Evolutionary conservation across 306 rosid species (phyloP).

Genomic region (Fagus sylvatica): DNA sequence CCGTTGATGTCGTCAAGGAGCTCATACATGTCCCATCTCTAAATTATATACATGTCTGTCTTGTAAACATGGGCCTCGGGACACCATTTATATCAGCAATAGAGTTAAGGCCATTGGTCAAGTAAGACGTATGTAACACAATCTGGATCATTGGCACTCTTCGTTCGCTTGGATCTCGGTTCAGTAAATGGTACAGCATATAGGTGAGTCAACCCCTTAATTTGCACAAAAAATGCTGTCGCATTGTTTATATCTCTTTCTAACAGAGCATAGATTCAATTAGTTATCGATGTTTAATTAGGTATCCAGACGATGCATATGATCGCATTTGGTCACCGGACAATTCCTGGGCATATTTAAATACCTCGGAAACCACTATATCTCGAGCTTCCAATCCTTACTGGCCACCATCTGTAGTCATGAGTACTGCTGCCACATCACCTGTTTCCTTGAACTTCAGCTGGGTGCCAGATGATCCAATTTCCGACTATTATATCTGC

Average conservation of each 20-base stretch:
- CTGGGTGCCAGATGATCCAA: too few species aligned
- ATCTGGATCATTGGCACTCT: conserved; percentile 10
- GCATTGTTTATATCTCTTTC: too few species aligned
- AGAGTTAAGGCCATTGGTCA: conserved; percentile 38
- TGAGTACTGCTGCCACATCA: conserved; percentile 41
- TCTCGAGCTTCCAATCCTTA: background rate
- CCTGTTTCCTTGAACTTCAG: too few species aligned
- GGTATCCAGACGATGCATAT: conserved; percentile 37
- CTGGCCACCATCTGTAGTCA: conserved; percentile 26
- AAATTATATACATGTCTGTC: conserved; percentile 31
- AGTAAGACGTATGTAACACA: conserved; percentile 11
- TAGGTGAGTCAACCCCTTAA: background rate
- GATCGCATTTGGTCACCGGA: conserved; percentile 30
- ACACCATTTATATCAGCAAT: conserved; percentile 49
- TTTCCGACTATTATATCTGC: conserved; percentile 19
- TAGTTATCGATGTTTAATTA: background rate
- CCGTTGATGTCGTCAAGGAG: conserved; percentile 8
- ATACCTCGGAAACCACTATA: background rate
- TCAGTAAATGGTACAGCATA: background rate
- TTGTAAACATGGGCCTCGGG: conserved; percentile 44
- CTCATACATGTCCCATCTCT: conserved; percentile 35
- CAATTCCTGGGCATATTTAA: too few species aligned
- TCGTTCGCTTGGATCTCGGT: conserved; percentile 21
- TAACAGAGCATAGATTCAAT: too few species aligned
- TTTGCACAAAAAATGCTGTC: too few species aligned